Conservation (phyloP, 257 asterid genomes). For the Solanum pinnatisectum region DNA sequence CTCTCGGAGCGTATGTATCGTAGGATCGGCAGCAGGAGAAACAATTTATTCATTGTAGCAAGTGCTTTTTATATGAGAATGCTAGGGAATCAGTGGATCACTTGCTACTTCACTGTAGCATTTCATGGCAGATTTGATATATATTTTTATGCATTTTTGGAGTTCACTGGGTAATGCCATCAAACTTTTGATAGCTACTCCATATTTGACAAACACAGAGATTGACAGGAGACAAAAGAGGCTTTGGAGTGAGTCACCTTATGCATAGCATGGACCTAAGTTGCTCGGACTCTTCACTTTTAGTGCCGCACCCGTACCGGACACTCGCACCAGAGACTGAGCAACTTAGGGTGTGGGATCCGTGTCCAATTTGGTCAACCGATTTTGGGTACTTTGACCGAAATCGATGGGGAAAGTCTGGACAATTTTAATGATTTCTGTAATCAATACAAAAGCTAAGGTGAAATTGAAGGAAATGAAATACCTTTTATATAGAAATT, state of each 20-base stretch:
- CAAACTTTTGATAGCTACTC: neutral
- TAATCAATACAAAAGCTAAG: neutral
- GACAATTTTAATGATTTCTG: neutral
- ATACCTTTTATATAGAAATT: neutral
- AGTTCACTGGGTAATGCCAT: neutral
- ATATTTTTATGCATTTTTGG: neutral
- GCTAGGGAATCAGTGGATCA: neutral
- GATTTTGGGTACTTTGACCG: neutral
- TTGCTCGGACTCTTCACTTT: neutral
- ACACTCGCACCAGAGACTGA: neutral
- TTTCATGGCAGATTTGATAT: neutral
- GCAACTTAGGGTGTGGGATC: neutral
- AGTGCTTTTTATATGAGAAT: neutral
- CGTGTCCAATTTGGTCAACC: neutral
- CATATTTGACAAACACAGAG: neutral
- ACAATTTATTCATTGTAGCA: neutral
- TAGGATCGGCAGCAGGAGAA: neutral
- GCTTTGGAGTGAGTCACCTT: neutral
- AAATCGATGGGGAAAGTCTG: too few species aligned
- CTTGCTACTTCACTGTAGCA: neutral
- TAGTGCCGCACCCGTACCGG: neutral
- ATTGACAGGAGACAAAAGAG: neutral
- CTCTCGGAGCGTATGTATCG: neutral
- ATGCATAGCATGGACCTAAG: neutral
- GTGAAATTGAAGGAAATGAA: neutral